Percentiles rank a stretch among this genome's conserved stretches.
These are phyloP conservation scores for Piromyces finnis DNA, from an alignment of 192 early-diverging fungal genomes.

Conservation along the genomic window DNA sequence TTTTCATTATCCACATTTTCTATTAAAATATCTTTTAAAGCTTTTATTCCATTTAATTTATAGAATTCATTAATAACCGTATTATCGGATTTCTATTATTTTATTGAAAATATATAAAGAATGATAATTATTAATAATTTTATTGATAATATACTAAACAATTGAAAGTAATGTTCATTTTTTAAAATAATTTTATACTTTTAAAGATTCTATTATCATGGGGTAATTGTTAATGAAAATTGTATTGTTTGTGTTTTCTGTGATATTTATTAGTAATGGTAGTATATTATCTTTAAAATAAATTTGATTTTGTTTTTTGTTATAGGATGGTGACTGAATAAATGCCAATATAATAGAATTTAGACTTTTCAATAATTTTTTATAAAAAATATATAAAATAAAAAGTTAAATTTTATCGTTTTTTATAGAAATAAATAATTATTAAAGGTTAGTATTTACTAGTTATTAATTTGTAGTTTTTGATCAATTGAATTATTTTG, in stretches of 20 bases:
- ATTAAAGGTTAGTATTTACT: not conserved
- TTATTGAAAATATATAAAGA: too few species aligned
- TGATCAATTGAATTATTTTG: not conserved
- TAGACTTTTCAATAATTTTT: not conserved
- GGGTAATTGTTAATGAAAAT: not conserved
- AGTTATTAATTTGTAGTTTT: not conserved
- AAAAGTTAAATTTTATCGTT: too few species aligned
- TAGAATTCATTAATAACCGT: not conserved
- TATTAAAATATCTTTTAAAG: not conserved
- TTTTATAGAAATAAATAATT: too few species aligned
- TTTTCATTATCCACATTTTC: not conserved
- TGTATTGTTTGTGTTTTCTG: not conserved
- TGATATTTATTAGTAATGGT: not conserved
- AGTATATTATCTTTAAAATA: not conserved
- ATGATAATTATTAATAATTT: too few species aligned
- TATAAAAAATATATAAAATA: too few species aligned
- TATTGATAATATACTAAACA: too few species aligned
- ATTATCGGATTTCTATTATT: not conserved
- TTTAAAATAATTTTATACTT: too few species aligned
- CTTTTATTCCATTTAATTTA: not conserved
- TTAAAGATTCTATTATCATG: not conserved
- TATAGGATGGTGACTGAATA: not conserved
- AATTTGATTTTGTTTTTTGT: not conserved
- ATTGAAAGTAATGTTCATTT: too few species aligned
- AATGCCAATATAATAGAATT: not conserved